These are phyloP conservation scores for Chrysochromulina parva DNA, from an alignment of 78 protist species.

Conservation along the genomic window DNA sequence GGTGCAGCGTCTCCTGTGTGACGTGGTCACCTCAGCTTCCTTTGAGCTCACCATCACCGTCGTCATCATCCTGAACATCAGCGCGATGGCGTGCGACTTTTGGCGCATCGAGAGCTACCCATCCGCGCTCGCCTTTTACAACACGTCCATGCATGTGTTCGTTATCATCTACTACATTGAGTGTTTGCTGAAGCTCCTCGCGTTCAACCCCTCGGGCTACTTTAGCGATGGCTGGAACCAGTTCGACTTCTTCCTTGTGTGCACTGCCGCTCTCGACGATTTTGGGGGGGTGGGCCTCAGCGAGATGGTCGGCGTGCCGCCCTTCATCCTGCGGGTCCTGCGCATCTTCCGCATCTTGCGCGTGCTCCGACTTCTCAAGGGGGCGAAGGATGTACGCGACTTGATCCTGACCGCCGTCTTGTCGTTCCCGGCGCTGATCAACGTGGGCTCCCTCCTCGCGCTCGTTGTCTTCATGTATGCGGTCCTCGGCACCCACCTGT, in stretches of 20 bases:
- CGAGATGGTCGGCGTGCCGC: neutral
- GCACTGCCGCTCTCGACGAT: neutral
- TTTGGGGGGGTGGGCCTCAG: neutral
- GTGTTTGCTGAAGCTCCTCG: neutral
- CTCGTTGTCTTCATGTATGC: neutral
- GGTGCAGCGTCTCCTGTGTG: no score
- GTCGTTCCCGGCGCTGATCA: neutral
- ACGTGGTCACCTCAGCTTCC: no score
- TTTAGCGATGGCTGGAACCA: neutral
- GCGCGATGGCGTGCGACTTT: neutral
- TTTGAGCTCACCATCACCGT: neutral
- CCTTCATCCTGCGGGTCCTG: neutral
- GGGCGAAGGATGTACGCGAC: neutral
- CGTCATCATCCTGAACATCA: neutral
- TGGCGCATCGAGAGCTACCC: neutral
- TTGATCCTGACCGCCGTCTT: neutral
- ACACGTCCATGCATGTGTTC: neutral
- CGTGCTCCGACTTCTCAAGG: neutral
- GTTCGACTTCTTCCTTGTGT: neutral
- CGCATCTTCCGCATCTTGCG: neutral
- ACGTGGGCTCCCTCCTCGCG: neutral
- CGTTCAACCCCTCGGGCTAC: neutral
- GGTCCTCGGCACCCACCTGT: slow-evolving; percentile 4
- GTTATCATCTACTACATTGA: neutral
- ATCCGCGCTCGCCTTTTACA: no score